Evolutionary conservation across 2,329 filamentous ascomycete genomes (phyloP).

Genomic region (Xylariaceae sp.): DNA sequence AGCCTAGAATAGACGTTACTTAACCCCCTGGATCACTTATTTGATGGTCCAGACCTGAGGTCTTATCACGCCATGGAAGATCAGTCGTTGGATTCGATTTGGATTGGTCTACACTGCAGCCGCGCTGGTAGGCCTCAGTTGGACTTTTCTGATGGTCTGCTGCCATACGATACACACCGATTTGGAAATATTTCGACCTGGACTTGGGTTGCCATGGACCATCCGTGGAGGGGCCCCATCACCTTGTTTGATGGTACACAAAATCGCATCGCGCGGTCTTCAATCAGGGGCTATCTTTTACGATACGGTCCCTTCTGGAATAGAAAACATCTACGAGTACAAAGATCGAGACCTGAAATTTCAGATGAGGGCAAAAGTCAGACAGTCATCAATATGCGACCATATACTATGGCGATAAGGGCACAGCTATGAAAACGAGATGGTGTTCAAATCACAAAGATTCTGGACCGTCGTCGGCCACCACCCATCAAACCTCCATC

Average conservation of each 20-base stretch:
- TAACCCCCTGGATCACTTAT: background rate
- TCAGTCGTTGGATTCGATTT: background rate
- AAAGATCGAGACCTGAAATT: background rate
- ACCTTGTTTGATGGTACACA: too few relatives aligned
- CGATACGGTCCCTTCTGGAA: background rate
- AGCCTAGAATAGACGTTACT: background rate
- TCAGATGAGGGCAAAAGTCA: background rate
- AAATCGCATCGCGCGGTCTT: conserved; percentile 1
- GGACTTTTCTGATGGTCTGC: background rate
- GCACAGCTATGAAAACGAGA: background rate
- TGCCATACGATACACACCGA: background rate
- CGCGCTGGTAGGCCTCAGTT: background rate
- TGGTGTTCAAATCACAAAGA: background rate
- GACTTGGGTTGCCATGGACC: background rate
- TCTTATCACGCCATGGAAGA: background rate
- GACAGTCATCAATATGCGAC: background rate
- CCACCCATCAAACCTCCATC: background rate
- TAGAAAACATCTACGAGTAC: background rate
- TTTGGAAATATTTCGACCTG: background rate
- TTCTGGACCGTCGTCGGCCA: background rate
- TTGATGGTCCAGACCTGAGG: background rate
- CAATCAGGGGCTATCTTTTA: background rate
- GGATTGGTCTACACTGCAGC: background rate
- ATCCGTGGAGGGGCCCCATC: too few relatives aligned
- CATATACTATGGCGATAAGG: background rate